phyloP scores from a whole-genome alignment of 176 grass and related monocot genomes.

The Panicum miliaceum region DNA sequence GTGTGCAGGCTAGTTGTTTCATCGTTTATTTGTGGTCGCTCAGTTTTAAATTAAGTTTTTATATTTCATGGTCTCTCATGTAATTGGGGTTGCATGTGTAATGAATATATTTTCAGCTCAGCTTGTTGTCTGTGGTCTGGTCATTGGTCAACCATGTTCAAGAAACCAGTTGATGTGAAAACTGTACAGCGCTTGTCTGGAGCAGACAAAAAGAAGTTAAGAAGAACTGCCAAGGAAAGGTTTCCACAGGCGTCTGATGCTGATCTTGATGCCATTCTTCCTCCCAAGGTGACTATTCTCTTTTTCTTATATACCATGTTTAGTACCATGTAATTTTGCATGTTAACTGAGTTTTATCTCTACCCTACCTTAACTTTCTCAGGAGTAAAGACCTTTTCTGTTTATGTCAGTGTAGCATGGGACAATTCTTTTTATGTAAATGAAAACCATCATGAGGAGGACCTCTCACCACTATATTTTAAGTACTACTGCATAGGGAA shows the following conservation, averaged over 20 bases:
- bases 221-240: constrained; percentile 80
- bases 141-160: constrained; percentile 78
- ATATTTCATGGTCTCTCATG: not conserved
- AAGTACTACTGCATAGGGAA: not conserved
- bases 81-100: not conserved
- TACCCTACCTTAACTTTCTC: not conserved
- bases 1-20: not conserved
- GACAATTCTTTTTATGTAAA: too few relatives aligned
- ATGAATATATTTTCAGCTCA: constrained; percentile 16
- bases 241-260: constrained; percentile 79
- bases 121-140: not conserved
- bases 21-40: not conserved
- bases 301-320: not conserved
- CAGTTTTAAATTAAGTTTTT: not conserved
- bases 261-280: constrained; percentile 81
- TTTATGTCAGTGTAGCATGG: not conserved
- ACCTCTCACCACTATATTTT: constrained; percentile 2
- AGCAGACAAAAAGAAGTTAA: constrained; percentile 96
- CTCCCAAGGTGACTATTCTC: constrained; percentile 67
- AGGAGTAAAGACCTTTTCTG: not conserved
- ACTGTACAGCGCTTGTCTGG: constrained; percentile 82
- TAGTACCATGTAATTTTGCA: not conserved
- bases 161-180: constrained; percentile 83
- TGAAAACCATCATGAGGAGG: too few relatives aligned
- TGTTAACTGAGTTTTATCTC: constrained; percentile 5